Base-by-base conservation (phyloP, 495 filamentous ascomycete species). In the Melanomma pulvis-pyrius region DNA sequence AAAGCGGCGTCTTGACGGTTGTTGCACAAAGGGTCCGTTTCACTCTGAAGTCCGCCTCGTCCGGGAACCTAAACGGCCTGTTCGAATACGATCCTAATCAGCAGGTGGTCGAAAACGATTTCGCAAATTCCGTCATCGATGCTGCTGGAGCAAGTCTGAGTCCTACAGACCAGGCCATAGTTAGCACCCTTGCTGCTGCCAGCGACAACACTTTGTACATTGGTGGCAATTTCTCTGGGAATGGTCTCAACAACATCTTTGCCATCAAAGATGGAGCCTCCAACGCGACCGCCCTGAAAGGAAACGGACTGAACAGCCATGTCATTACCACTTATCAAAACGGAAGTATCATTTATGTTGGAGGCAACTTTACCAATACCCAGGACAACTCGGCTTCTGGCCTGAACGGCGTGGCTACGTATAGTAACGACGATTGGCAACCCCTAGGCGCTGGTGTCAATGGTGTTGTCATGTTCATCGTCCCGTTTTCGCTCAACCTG, bases 1-100 rank as follows among this genome's bases (percentile, higher is more conserved):
- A 96, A 72, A 79, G 79, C 19, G 83, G 87, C 53, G 72, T 71
- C 0, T 82, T 92, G 72, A 87, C 87, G 13, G 78, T 97, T 66
- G 93, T 98, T 6, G 94, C 94, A 8, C 92, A 94, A 65, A 83
- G 88, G 48, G 87, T 98, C 21, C 84, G 86, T 21, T 96, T 98
- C 75, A 83, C 86, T 28, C 78, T 92, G 26, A 80, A 89, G 29
- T 83, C 83, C 32, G 87, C 87, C 29, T 86, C 85, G 17, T 46
- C 66, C 39, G 87, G 86, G 68, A 88, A 88, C 25, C 75, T 99
- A 59, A 97, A 97, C 73, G 92, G 92, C 13, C 77, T 99, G 2
- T 99, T 91, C 75, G 94, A 99, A 64, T 97, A 88, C 74, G 82
- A 93, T 61, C 92, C 92, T 0, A 83, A 79, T 26, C 75, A 84